Conservation (phyloP, 2,329 filamentous ascomycete genomes). For the Aureobasidium pullulans region DNA sequence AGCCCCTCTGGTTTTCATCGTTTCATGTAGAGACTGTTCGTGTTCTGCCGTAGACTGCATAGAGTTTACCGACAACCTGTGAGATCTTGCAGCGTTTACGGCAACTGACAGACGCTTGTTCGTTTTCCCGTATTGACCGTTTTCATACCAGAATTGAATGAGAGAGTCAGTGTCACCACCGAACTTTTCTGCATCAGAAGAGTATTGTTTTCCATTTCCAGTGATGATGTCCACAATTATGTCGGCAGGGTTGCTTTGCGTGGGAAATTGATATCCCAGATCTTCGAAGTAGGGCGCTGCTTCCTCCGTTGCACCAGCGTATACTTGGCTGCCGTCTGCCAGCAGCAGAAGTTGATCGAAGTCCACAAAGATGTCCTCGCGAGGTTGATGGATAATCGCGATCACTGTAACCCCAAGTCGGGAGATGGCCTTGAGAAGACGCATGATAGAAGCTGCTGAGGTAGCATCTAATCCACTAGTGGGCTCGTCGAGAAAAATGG, state of each 20-base stretch:
- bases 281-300: conserved; percentile 45
- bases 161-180: conserved; percentile 42
- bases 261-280: conserved; percentile 44
- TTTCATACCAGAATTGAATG: conserved; percentile 41
- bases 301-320: conserved; percentile 41
- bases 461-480: conserved; percentile 41
- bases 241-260: conserved; percentile 48
- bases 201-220: conserved; percentile 48
- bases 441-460: conserved; percentile 50
- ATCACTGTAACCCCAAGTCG: conserved; percentile 51
- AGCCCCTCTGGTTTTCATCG: conserved; percentile 46
- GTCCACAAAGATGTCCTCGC: conserved; percentile 51
- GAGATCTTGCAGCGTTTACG: conserved; percentile 18
- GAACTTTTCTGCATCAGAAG: conserved; percentile 22
- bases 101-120: conserved; percentile 18
- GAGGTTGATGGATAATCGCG: conserved; percentile 54
- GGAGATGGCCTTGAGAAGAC: conserved; percentile 47
- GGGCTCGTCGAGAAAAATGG: conserved; percentile 28
- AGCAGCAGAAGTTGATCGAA: conserved; percentile 52
- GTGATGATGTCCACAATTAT: conserved; percentile 56
- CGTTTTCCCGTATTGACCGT: conserved; percentile 18
- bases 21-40: conserved; percentile 35
- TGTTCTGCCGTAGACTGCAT: conserved; percentile 32
- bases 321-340: conserved; percentile 48
- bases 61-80: conserved; percentile 22